Evolutionary conservation across 305 asterid genomes (phyloP).

Genomic region (Plantago coronopus): DNA sequence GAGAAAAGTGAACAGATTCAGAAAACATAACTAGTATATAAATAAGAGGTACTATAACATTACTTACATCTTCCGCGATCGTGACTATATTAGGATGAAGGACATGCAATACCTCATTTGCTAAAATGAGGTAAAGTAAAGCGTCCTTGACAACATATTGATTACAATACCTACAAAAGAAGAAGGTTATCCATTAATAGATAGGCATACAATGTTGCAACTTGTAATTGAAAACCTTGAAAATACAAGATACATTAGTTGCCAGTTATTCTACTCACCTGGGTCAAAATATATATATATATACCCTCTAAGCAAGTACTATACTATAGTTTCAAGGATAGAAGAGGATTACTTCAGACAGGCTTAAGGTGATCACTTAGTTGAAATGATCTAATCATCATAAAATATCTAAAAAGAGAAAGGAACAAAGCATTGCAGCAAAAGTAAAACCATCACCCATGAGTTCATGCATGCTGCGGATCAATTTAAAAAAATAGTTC

Average conservation of each 20-base stretch:
- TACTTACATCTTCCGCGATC: slow-evolving; percentile 94
- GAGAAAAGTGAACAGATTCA: slow-evolving; percentile 5
- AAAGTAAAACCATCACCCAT: too few relatives aligned
- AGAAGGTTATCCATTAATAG: slow-evolving; percentile 18
- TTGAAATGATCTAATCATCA: not conserved
- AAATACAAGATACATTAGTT: slow-evolving; percentile 10
- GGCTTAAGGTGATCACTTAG: slow-evolving; percentile 8
- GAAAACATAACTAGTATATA: slow-evolving; percentile 6
- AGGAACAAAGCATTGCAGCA: not conserved
- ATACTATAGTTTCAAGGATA: slow-evolving; percentile 1
- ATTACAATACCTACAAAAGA: slow-evolving; percentile 77
- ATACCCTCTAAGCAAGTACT: slow-evolving; percentile 10
- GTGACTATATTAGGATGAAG: slow-evolving; percentile 88
- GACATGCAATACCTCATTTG: slow-evolving; percentile 77
- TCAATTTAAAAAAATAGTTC: slow-evolving; percentile 1
- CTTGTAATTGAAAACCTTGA: not conserved
- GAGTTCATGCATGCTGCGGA: not conserved
- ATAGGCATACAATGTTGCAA: slow-evolving; percentile 15
- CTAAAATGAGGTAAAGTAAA: slow-evolving; percentile 73
- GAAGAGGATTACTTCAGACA: not conserved
- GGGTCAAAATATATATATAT: not conserved
- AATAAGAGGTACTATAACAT: slow-evolving; percentile 16
- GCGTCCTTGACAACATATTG: slow-evolving; percentile 96
- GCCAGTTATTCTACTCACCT: not conserved
- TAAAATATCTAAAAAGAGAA: slow-evolving; percentile 10